A percentile compares a stretch with the other conserved stretches of the same genome.
phyloP scores from a whole-genome alignment of 805 yeast genomes.

The Saccharomyces kudriavzevii region DNA sequence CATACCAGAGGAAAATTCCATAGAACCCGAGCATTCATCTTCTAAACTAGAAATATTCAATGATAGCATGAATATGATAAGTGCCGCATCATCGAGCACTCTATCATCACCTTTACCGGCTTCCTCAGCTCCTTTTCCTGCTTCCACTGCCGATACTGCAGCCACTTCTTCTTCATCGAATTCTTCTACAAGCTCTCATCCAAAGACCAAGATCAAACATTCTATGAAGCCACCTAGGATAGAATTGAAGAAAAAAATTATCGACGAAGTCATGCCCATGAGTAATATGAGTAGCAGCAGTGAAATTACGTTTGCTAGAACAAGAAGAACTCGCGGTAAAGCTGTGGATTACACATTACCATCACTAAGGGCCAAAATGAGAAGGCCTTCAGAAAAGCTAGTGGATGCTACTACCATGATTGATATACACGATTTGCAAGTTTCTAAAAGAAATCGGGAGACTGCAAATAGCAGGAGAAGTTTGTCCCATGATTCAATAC shows the following conservation, averaged over 20 bases:
- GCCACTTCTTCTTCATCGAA: background rate
- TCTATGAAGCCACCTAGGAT: conserved; percentile 28
- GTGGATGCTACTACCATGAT: conserved; percentile 50
- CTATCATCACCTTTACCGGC: background rate
- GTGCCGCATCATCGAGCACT: background rate
- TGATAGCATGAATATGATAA: conserved; percentile 4
- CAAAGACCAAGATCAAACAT: conserved; percentile 24
- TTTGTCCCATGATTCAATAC: background rate
- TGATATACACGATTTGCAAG: conserved; percentile 30
- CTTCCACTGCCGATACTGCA: background rate
- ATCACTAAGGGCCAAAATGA: conserved; percentile 57
- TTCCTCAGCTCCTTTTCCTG: background rate
- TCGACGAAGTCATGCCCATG: conserved; percentile 36
- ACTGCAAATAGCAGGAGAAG: background rate
- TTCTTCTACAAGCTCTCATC: conserved; percentile 4
- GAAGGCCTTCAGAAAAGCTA: conserved; percentile 52
- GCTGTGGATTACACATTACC: conserved; percentile 62
- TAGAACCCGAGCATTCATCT: conserved; percentile 11
- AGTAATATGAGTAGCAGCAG: conserved; percentile 6
- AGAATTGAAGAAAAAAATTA: conserved; percentile 18
- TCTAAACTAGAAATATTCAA: conserved; percentile 22
- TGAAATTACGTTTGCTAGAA: conserved; percentile 13
- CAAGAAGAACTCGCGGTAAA: conserved; percentile 47
- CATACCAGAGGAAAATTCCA: conserved; percentile 25
- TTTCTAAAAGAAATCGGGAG: conserved; percentile 8